Percentiles rank a stretch among this genome's conserved stretches.
These are phyloP conservation scores for Hylodesmum podocarpum DNA, from an alignment of 306 rosid genomes.

Conservation along the genomic window DNA sequence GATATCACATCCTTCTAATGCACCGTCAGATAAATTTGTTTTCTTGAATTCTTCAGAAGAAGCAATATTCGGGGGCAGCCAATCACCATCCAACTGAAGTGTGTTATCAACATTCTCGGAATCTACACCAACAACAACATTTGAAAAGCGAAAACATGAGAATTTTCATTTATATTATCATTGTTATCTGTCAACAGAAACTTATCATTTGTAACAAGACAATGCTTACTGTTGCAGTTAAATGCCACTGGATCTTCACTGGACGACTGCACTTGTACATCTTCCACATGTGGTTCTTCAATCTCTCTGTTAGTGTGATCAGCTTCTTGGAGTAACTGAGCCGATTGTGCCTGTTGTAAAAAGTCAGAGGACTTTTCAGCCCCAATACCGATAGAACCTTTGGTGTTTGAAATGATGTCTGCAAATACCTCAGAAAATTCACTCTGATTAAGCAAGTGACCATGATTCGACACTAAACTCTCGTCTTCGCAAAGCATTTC, in stretches of 20 bases:
- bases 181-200: conserved; percentile 19
- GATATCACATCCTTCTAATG: conserved; percentile 23
- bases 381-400: background rate
- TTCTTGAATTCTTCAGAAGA: conserved; percentile 34
- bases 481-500: conserved; percentile 27
- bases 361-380: conserved; percentile 23
- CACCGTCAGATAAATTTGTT: conserved; percentile 28
- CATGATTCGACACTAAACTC: conserved; percentile 9
- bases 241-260: conserved; percentile 16
- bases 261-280: conserved; percentile 16
- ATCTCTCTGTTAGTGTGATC: conserved; percentile 13
- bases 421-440: conserved; percentile 22
- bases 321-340: conserved; percentile 26
- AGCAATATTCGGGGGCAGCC: conserved; percentile 30
- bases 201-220: conserved; percentile 18
- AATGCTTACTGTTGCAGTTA: conserved; percentile 5
- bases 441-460: conserved; percentile 10
- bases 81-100: conserved; percentile 31
- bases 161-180: conserved; percentile 30
- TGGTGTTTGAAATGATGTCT: conserved; percentile 16
- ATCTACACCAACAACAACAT: conserved; percentile 29
- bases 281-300: conserved; percentile 29
- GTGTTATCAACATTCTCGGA: conserved; percentile 14
- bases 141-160: conserved; percentile 38
- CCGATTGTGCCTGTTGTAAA: background rate